These are phyloP conservation scores for Leccinum broughii DNA, from an alignment of 768 basidiomycete genomes.

Conservation along the genomic window DNA sequence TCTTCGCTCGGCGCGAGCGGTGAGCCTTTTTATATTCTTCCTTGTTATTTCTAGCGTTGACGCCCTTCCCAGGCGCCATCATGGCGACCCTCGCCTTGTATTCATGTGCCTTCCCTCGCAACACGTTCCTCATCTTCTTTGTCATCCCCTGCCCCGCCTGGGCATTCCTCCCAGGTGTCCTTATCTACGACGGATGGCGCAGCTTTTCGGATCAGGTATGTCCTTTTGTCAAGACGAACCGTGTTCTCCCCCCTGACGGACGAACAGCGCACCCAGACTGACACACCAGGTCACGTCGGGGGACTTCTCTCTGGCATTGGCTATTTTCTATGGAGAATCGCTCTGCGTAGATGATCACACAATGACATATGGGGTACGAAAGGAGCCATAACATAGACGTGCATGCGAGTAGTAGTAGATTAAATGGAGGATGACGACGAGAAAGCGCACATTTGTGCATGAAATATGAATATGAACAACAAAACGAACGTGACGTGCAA, in stretches of 20 bases:
- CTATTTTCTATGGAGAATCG: constrained; percentile 43
- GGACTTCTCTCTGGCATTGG: constrained; percentile 62
- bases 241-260: constrained; percentile 1
- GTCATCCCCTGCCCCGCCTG: constrained; percentile 81
- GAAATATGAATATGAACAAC: constrained; percentile 14
- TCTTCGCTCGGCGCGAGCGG: constrained; percentile 74
- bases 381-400: constrained; percentile 11
- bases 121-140: constrained; percentile 70
- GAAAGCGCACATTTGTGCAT: constrained; percentile 5
- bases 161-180: constrained; percentile 64
- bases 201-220: constrained; percentile 38
- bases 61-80: constrained; percentile 56
- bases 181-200: constrained; percentile 36
- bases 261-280: constrained; percentile 49
- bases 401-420: constrained; percentile 2
- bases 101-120: constrained; percentile 65
- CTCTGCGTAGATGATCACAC: constrained; percentile 29
- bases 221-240: not conserved
- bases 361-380: not conserved
- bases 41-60: constrained; percentile 1
- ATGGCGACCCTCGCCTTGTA: constrained; percentile 71
- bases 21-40: constrained; percentile 29
- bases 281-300: constrained; percentile 69
- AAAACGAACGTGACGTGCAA: constrained; percentile 18
- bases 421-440: constrained; percentile 3